Conservation (phyloP, 106 monocot species). For the Apostasia shenzhenica region DNA sequence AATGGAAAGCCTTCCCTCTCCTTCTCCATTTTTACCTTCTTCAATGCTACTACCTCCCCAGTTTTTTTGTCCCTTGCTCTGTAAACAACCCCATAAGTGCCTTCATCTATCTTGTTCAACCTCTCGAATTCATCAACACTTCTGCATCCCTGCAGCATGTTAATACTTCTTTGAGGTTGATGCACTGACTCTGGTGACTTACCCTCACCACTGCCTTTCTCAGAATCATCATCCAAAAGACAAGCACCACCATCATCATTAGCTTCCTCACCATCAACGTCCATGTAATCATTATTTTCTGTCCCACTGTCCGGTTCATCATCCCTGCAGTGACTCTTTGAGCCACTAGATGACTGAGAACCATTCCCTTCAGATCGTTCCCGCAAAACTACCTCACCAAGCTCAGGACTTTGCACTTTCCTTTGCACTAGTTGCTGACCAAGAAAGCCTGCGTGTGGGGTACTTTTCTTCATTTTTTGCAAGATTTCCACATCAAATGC, state of each 20-base stretch:
- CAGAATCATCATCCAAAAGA: conserved; percentile 25
- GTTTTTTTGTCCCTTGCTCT: conserved; percentile 76
- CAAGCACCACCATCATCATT: background rate
- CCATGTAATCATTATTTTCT: conserved; percentile 29
- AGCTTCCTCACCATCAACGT: conserved; percentile 21
- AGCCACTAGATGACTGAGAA: conserved; percentile 37
- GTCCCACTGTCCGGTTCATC: conserved; percentile 12
- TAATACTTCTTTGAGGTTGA: conserved; percentile 45
- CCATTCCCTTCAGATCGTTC: conserved; percentile 33
- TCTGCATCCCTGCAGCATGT: conserved; percentile 84
- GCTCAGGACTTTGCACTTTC: conserved; percentile 45
- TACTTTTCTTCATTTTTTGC: conserved; percentile 20
- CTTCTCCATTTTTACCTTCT: conserved; percentile 93
- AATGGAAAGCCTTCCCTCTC: conserved; percentile 93
- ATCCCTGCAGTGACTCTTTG: conserved; percentile 13
- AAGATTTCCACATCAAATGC: conserved; percentile 6
- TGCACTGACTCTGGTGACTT: conserved; percentile 19
- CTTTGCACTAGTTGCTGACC: conserved; percentile 5
- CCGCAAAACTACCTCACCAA: conserved; percentile 37
- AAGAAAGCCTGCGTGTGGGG: background rate
- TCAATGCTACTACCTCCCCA: conserved; percentile 74
- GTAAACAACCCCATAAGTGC: conserved; percentile 93
- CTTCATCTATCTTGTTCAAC: conserved; percentile 81
- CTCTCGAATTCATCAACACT: conserved; percentile 87
- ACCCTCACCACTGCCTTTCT: conserved; percentile 13